Base-by-base conservation (phyloP, 2,329 filamentous ascomycete genomes). In the Westerdykella sp. region DNA sequence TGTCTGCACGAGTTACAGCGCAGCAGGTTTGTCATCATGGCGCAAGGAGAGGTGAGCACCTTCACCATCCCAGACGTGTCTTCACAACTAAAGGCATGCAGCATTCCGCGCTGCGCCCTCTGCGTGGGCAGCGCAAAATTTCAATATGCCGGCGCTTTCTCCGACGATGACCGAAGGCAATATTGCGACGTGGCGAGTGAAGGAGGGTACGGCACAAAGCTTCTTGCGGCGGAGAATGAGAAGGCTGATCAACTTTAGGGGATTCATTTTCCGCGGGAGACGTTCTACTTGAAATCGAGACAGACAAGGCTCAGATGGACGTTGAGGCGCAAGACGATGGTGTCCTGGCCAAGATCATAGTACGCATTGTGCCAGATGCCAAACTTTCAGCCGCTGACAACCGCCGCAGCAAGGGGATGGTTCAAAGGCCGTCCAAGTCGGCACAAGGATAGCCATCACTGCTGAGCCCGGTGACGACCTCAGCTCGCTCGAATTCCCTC, bases 151-250 rank as follows among this genome's bases (percentile, higher is more conserved):
- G 21, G 88, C 88, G 34, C 78, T 95, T 50, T 94, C 87, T 49
- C 88, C 88, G 43, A 95, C 88, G 44, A 95, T 95, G 88, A 95
- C 87, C 49, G 88, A 95, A 70, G 88, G 88, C 48, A 93, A 88
- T 69, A 94, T 95, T 60, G 79, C 85, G 38, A 79, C 70, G 48
- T 95, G 88, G 88, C 85, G 82, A 67, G 78, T 94, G 59, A 91
- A 91, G 69, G 88, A 94, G 72, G 88, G 73, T 70, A 62, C 47
- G 54, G 11, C 34, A 38, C 36, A 25, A 25, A 4, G 21, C 10
- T 5, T 18, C 2, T 3, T 12, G 14, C 39, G 34, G 13, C 13
- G 13, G 22, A 31, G 22, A 41, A 18, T 40, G 39, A 43, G 22
- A 14, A 21, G 12, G 44, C 54, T 66, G 46, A 62, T 45, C 32